These are phyloP conservation scores for Trichoderma sp. DNA, from an alignment of 2,329 filamentous ascomycete species.

Conservation along the genomic window DNA sequence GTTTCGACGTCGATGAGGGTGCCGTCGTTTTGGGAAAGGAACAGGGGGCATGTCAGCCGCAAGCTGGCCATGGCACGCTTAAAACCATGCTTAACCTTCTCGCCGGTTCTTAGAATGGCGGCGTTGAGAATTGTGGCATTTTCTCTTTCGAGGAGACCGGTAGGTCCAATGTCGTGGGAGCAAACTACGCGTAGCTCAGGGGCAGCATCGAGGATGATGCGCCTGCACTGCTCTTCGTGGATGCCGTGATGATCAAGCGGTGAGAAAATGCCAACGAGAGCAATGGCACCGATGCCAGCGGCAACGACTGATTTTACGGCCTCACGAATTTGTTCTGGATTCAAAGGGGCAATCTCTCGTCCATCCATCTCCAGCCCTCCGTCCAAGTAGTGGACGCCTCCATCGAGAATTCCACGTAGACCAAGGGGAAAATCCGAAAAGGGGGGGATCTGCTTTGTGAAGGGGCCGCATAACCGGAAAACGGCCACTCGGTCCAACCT, in stretches of 20 bases:
- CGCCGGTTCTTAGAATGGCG: constrained; percentile 47
- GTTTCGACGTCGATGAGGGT: constrained; percentile 47
- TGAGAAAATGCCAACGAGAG: constrained; percentile 45
- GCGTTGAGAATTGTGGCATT: constrained; percentile 56
- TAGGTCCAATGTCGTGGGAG: constrained; percentile 43
- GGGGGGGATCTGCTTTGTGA: constrained; percentile 43
- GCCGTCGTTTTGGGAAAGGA: constrained; percentile 53
- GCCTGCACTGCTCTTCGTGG: constrained; percentile 41
- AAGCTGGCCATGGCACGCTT: constrained; percentile 44
- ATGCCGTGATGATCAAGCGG: constrained; percentile 42
- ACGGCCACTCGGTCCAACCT: constrained; percentile 45
- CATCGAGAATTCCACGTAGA: constrained; percentile 40
- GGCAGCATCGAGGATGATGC: constrained; percentile 35
- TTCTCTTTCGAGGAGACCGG: constrained; percentile 46
- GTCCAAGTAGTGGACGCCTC: constrained; percentile 41
- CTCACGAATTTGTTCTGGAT: constrained; percentile 37
- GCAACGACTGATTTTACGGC: constrained; percentile 34
- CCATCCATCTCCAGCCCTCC: constrained; percentile 50
- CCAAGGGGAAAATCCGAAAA: constrained; percentile 45
- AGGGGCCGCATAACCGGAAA: constrained; percentile 45
- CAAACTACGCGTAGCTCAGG: constrained; percentile 40
- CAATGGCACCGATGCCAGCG: constrained; percentile 38
- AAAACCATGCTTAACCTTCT: constrained; percentile 47
- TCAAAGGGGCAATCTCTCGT: constrained; percentile 39
- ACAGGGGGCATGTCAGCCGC: constrained; percentile 42